Percentiles rank a stretch among this genome's conserved stretches.
Evolutionary conservation across 177 flowering plant genomes (phyloP).

Genomic region (Vitis hybrid): DNA sequence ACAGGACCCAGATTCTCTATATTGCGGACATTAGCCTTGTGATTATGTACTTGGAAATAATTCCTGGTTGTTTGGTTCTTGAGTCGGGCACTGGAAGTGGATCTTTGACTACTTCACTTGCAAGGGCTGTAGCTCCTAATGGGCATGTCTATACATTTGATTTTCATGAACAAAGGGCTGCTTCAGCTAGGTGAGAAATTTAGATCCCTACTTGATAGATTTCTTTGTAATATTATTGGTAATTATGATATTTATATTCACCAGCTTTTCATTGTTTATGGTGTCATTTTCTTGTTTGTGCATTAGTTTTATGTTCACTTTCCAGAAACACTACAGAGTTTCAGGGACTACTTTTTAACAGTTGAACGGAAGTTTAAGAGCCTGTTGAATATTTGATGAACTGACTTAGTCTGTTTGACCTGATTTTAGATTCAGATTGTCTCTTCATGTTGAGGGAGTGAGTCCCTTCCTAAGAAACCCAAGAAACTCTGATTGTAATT

Average conservation of each 20-base stretch:
- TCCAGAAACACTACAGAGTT: background rate
- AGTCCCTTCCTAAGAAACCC: background rate
- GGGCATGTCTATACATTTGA: conserved; percentile 92
- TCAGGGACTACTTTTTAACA: too few relatives aligned
- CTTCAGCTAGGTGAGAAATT: conserved; percentile 67
- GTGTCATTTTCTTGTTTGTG: background rate
- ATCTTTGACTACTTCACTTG: conserved; percentile 79
- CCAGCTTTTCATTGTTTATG: background rate
- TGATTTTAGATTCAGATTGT: background rate
- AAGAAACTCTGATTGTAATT: background rate
- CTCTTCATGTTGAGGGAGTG: background rate
- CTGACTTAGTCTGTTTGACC: background rate
- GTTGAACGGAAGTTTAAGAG: background rate
- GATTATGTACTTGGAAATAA: conserved; percentile 71
- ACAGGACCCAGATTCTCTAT: conserved; percentile 94
- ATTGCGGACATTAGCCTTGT: conserved; percentile 92
- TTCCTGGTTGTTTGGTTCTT: conserved; percentile 86
- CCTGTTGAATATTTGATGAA: background rate
- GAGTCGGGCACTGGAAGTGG: conserved; percentile 97
- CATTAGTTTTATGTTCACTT: background rate
- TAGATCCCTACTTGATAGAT: background rate
- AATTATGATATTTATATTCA: background rate
- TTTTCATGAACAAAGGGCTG: conserved; percentile 85
- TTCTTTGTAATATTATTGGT: background rate
- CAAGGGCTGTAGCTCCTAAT: conserved; percentile 79